Conservation (phyloP, 176 grass and related monocot species). For the Puccinellia tenuiflora region DNA sequence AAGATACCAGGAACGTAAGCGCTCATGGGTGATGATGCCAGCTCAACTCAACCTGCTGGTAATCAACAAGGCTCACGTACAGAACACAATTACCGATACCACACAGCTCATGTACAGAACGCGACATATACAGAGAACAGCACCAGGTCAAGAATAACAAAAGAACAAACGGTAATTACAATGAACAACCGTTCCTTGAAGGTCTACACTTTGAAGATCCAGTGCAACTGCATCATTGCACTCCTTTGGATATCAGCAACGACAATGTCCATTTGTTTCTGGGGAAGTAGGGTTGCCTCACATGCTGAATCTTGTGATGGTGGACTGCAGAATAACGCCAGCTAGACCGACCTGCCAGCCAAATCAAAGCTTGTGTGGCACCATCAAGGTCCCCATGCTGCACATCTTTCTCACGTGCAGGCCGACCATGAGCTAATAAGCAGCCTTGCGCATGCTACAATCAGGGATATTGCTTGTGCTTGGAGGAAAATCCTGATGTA, state of each 20-base stretch:
- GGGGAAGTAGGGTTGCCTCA: neutral
- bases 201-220: neutral
- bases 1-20: neutral
- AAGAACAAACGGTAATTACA: neutral
- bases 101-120: neutral
- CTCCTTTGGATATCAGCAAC: neutral
- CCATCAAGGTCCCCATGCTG: slow-evolving; percentile 6
- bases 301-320: neutral
- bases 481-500: slow-evolving; percentile 15
- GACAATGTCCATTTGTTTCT: neutral
- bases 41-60: neutral
- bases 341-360: neutral
- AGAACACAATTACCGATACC: neutral
- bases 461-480: neutral
- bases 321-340: neutral
- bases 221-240: neutral
- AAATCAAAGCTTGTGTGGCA: neutral
- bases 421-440: neutral
- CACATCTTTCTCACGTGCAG: slow-evolving; percentile 10
- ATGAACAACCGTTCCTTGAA: neutral
- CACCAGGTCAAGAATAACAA: neutral
- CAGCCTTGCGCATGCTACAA: neutral
- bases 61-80: neutral
- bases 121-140: neutral
- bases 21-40: neutral